These are phyloP conservation scores for Coemansia sp. DNA, from an alignment of 192 early-diverging fungal species.

Conservation along the genomic window DNA sequence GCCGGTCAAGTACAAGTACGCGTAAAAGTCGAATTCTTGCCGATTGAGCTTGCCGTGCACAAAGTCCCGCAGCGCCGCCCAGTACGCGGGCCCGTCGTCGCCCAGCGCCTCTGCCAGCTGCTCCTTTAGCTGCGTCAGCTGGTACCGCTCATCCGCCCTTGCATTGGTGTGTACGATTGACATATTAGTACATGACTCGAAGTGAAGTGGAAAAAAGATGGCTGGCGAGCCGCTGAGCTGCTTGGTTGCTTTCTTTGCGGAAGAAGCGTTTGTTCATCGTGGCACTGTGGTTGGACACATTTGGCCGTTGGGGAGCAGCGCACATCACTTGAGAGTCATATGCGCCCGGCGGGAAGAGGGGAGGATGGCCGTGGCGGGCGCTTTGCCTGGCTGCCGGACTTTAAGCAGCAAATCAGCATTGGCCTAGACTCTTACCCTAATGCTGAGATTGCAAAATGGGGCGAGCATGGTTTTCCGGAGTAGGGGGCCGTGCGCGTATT, in stretches of 20 bases:
- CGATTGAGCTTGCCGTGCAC: constrained; percentile 72
- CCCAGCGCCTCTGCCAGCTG: constrained; percentile 71
- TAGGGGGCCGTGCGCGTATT: background rate
- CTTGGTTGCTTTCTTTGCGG: too few relatives aligned
- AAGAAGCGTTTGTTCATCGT: too few relatives aligned
- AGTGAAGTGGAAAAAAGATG: too few relatives aligned
- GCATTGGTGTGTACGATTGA: constrained; percentile 1
- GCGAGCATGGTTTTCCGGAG: constrained; percentile 2
- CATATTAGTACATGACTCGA: background rate
- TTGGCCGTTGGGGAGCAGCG: background rate
- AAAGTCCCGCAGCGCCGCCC: constrained; percentile 72
- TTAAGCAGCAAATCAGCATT: too few relatives aligned
- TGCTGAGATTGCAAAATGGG: background rate
- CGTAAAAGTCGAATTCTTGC: constrained; percentile 79
- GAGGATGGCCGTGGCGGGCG: too few relatives aligned
- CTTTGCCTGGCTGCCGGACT: too few relatives aligned
- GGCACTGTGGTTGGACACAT: background rate
- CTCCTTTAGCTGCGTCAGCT: constrained; percentile 62
- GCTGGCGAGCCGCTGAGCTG: too few relatives aligned
- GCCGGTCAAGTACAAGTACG: constrained; percentile 60
- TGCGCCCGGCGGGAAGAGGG: too few relatives aligned
- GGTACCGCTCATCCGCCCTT: constrained; percentile 44
- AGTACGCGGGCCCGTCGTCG: constrained; percentile 72
- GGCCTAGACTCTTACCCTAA: too few relatives aligned
- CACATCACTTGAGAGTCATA: too few relatives aligned